Percentiles rank a stretch among this genome's conserved stretches.
phyloP scores from a whole-genome alignment of 805 yeast genomes.

The Teunomyces funiuensis region DNA sequence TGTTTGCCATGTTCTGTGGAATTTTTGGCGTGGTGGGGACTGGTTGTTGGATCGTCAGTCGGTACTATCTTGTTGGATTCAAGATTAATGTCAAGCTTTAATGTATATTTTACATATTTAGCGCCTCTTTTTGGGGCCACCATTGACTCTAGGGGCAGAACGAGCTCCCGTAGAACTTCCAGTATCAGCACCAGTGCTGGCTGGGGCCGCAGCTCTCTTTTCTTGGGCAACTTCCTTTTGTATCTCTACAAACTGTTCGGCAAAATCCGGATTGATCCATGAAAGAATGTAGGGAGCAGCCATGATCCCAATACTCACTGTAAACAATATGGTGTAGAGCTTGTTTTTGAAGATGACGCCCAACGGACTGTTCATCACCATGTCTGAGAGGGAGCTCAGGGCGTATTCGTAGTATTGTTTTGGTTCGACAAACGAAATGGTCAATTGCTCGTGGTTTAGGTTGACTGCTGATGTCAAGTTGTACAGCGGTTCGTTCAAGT shows the following conservation, averaged over 20 bases:
- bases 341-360: slow-evolving; percentile 40
- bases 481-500: slow-evolving; percentile 14
- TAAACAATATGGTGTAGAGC: slow-evolving; percentile 35
- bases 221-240: slow-evolving; percentile 11
- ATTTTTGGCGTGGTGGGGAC: slow-evolving; percentile 26
- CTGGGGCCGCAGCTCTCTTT: background rate
- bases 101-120: slow-evolving; percentile 1
- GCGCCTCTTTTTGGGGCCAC: slow-evolving; percentile 4
- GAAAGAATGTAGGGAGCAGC: slow-evolving; percentile 32
- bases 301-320: slow-evolving; percentile 26
- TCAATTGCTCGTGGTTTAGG: slow-evolving; percentile 20
- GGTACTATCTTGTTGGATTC: slow-evolving; percentile 33
- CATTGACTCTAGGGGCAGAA: background rate
- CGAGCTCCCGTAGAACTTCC: background rate
- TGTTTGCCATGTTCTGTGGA: slow-evolving; percentile 36
- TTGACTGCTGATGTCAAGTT: slow-evolving; percentile 19
- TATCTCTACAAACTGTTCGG: slow-evolving; percentile 28
- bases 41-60: slow-evolving; percentile 28
- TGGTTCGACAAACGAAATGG: slow-evolving; percentile 17
- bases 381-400: slow-evolving; percentile 27
- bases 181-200: background rate
- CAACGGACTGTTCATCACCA: slow-evolving; percentile 40
- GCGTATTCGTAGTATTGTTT: slow-evolving; percentile 37
- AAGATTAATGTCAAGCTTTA: slow-evolving; percentile 13
- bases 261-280: slow-evolving; percentile 37